Evolutionary conservation across 768 basidiomycete species (phyloP).

Genomic region (Pleurotus tuoliensis): DNA sequence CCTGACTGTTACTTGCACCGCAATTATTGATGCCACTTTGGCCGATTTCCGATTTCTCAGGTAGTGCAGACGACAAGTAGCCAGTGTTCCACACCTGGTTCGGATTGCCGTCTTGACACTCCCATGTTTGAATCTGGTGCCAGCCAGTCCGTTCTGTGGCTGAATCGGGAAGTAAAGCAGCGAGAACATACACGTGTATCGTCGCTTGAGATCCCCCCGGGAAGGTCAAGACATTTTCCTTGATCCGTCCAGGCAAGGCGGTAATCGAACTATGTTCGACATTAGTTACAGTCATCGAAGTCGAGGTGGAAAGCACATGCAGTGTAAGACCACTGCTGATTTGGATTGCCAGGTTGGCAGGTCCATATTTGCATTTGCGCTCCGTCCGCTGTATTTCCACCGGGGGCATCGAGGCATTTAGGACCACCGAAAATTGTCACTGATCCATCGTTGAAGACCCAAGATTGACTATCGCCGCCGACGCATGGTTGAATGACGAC

Average conservation of each 20-base stretch:
- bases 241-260: slow-evolving; percentile 44
- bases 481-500: slow-evolving; percentile 47
- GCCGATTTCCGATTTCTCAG: slow-evolving; percentile 49
- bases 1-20: slow-evolving; percentile 49
- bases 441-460: slow-evolving; percentile 39
- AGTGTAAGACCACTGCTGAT: slow-evolving; percentile 47
- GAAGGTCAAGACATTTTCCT: slow-evolving; percentile 48
- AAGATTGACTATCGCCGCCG: slow-evolving; percentile 38
- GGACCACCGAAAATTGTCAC: slow-evolving; percentile 37
- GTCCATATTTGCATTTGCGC: slow-evolving; percentile 50
- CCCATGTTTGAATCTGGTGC: slow-evolving; percentile 1
- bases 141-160: too few species aligned
- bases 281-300: slow-evolving; percentile 11
- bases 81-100: slow-evolving; percentile 40
- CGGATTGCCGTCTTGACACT: neutral
- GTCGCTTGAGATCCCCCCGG: slow-evolving; percentile 32
- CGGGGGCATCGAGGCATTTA: slow-evolving; percentile 48
- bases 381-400: slow-evolving; percentile 38
- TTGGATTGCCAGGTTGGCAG: slow-evolving; percentile 35
- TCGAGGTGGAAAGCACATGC: slow-evolving; percentile 16
- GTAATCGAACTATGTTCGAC: slow-evolving; percentile 20
- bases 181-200: slow-evolving; percentile 36
- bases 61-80: slow-evolving; percentile 37
- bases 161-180: neutral
- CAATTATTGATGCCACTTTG: slow-evolving; percentile 70